Conservation (phyloP, 108 stramenopile species). For the Craspedostauros australis region DNA sequence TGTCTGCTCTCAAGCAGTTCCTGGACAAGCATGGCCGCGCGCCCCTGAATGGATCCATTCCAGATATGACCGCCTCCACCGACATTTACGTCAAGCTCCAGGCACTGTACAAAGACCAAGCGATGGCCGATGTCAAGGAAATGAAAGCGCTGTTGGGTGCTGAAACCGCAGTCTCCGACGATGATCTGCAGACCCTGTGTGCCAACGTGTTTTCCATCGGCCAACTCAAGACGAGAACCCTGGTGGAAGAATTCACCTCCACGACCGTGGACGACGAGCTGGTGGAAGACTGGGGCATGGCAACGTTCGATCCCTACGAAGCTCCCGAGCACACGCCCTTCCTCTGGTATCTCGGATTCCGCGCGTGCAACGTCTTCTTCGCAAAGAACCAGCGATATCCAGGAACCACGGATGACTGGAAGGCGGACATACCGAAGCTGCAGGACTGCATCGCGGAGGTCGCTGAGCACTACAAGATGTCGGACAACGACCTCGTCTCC, state of each 20-base stretch:
- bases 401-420: conserved; percentile 43
- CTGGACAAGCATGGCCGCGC: conserved; percentile 36
- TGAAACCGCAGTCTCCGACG: conserved; percentile 28
- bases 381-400: conserved; percentile 64
- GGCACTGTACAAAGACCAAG: conserved; percentile 62
- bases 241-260: conserved; percentile 39
- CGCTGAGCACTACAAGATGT: conserved; percentile 31
- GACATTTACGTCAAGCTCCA: conserved; percentile 77
- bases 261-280: conserved; percentile 19
- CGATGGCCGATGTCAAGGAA: conserved; percentile 46
- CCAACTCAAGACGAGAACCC: conserved; percentile 48
- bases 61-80: conserved; percentile 92
- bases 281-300: conserved; percentile 43
- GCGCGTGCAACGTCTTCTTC: conserved; percentile 73
- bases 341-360: conserved; percentile 82
- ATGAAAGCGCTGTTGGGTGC: conserved; percentile 12
- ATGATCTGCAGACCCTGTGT: conserved; percentile 62
- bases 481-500: conserved; percentile 34
- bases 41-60: conserved; percentile 83
- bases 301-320: conserved; percentile 61
- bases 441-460: conserved; percentile 40
- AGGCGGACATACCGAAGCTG: conserved; percentile 48
- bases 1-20: conserved; percentile 47
- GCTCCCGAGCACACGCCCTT: conserved; percentile 58
- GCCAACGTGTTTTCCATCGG: conserved; percentile 64